A percentile compares a stretch with the other conserved stretches of the same genome.
Conservation (phyloP, 306 rosid species). For the Fagus sylvatica region DNA sequence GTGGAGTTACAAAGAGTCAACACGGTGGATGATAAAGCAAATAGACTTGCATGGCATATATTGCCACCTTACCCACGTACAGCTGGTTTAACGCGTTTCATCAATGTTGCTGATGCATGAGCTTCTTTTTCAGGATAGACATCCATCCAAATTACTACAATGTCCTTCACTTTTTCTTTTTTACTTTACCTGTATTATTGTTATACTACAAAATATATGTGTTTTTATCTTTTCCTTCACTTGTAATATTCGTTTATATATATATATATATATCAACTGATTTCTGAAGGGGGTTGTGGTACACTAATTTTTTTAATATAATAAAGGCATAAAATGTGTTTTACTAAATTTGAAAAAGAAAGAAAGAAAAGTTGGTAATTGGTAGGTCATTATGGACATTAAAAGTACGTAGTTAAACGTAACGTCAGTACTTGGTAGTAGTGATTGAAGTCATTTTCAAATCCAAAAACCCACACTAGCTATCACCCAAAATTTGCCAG, state of each 20-base stretch:
- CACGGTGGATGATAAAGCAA: too few relatives aligned
- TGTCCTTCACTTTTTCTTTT: background rate
- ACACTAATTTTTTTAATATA: too few relatives aligned
- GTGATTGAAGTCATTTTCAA: background rate
- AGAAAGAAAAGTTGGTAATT: background rate
- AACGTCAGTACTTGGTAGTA: background rate
- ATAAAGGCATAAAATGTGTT: too few relatives aligned
- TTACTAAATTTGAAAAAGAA: background rate
- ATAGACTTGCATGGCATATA: background rate
- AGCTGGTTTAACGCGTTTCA: slow-evolving; percentile 16
- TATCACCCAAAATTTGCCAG: background rate
- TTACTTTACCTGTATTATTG: too few relatives aligned
- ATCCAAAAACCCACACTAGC: background rate
- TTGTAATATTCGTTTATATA: background rate
- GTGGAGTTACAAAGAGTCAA: too few relatives aligned
- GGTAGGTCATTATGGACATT: background rate
- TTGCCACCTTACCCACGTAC: background rate
- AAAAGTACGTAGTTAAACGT: background rate
- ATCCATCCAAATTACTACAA: background rate
- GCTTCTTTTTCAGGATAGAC: background rate
- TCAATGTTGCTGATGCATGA: background rate
- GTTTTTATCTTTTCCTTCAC: too few relatives aligned
- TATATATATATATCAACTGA: background rate
- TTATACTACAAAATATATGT: too few relatives aligned
- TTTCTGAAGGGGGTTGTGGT: too few relatives aligned